A percentile compares a stretch with the other conserved stretches of the same genome.
These are phyloP conservation scores for Trypanosoma cruzi DNA, from an alignment of 208 protist genomes.

Conservation along the genomic window DNA sequence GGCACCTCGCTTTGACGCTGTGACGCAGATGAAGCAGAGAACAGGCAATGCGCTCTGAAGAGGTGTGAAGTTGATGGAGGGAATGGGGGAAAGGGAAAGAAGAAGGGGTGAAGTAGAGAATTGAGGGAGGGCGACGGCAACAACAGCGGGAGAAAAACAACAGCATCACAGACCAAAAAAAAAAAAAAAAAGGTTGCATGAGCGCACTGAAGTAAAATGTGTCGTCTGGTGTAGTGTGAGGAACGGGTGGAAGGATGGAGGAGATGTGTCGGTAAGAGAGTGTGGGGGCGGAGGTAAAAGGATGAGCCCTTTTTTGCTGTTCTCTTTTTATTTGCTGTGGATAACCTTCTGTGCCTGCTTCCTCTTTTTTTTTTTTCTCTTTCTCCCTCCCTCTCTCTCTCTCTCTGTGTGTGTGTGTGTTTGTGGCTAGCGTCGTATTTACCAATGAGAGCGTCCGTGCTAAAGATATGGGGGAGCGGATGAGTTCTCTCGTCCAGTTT, in stretches of 20 bases:
- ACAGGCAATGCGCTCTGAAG: constrained; percentile 1
- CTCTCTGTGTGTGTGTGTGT: neutral
- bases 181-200: too few relatives aligned
- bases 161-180: too few relatives aligned
- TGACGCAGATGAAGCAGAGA: constrained; percentile 26
- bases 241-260: neutral
- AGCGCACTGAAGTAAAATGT: too few relatives aligned
- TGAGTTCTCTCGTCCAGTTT: too few relatives aligned
- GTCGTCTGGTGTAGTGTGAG: neutral
- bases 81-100: neutral
- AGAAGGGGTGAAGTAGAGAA: neutral
- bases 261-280: neutral
- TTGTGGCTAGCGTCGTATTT: neutral
- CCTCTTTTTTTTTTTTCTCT: neutral
- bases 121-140: too few relatives aligned
- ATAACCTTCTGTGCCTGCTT: too few relatives aligned
- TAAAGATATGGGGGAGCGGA: too few relatives aligned
- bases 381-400: neutral
- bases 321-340: neutral
- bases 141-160: too few relatives aligned
- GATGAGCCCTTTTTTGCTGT: neutral
- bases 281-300: neutral
- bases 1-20: constrained; percentile 57
- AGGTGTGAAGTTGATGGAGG: neutral
- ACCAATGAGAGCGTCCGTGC: too few relatives aligned